A percentile compares a stretch with the other conserved stretches of the same genome.
phyloP scores from a whole-genome alignment of 495 filamentous ascomycete genomes.

The Oidiodendron maius region DNA sequence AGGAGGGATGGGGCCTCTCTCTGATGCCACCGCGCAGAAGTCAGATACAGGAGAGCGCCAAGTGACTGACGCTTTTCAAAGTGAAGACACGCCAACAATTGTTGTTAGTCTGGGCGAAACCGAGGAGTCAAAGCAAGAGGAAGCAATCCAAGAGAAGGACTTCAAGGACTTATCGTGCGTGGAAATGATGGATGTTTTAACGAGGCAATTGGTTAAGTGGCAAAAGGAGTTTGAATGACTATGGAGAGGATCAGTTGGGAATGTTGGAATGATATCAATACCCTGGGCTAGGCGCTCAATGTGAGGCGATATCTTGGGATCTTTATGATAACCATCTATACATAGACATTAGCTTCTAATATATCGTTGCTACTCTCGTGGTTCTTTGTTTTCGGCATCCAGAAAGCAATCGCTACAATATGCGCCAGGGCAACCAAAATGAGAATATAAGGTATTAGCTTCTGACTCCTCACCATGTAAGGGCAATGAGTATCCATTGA shows the following conservation, averaged over 20 bases:
- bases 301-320: neutral
- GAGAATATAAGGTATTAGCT: neutral
- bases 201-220: conserved; percentile 71
- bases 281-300: neutral
- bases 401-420: too few species aligned
- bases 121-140: conserved; percentile 2
- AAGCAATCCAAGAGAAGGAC: conserved; percentile 22
- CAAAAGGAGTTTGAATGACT: conserved; percentile 49
- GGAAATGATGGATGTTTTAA: conserved; percentile 80
- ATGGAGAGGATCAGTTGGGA: neutral
- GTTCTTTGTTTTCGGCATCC: too few species aligned
- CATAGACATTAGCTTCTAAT: neutral
- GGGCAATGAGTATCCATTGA: too few species aligned
- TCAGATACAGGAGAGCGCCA: conserved; percentile 14
- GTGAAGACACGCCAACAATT: conserved; percentile 22
- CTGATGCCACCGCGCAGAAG: conserved; percentile 12
- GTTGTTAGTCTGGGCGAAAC: conserved; percentile 30
- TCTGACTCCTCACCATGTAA: too few species aligned
- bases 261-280: too few species aligned
- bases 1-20: conserved; percentile 29
- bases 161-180: conserved; percentile 65
- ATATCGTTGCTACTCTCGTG: too few species aligned
- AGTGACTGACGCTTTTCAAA: neutral
- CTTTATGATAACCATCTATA: neutral
- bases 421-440: too few species aligned